These are phyloP conservation scores for Myxozyma neotropica DNA, from an alignment of 805 yeast species.

Conservation along the genomic window DNA sequence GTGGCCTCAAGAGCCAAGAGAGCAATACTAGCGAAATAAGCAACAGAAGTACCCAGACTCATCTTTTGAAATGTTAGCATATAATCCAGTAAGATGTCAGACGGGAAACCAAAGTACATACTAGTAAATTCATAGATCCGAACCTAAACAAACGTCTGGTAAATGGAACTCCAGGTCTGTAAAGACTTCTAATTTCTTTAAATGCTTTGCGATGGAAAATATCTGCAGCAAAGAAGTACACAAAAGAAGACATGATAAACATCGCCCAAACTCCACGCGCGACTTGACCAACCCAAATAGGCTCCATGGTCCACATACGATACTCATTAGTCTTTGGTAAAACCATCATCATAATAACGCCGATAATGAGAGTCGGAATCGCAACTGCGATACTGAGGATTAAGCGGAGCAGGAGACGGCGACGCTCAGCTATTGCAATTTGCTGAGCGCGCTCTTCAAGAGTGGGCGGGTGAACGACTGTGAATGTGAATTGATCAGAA, in stretches of 20 bases:
- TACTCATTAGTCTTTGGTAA: constrained; percentile 49
- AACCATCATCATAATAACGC: constrained; percentile 69
- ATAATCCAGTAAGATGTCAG: too few species aligned
- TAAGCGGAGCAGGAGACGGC: constrained; percentile 51
- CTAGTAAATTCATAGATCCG: constrained; percentile 74
- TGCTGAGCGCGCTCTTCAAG: constrained; percentile 64
- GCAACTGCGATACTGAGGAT: constrained; percentile 56
- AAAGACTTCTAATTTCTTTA: constrained; percentile 58
- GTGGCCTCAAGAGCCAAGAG: constrained; percentile 53
- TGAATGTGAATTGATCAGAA: constrained; percentile 53
- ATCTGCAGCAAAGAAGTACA: constrained; percentile 73
- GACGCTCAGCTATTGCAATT: constrained; percentile 54
- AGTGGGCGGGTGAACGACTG: constrained; percentile 56
- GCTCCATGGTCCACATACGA: constrained; percentile 59
- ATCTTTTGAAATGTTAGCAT: constrained; percentile 40
- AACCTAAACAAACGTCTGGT: constrained; percentile 61
- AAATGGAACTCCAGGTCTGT: constrained; percentile 60
- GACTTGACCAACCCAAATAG: constrained; percentile 64
- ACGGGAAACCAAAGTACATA: not conserved
- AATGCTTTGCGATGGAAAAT: constrained; percentile 69
- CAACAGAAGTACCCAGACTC: constrained; percentile 71
- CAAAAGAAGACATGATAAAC: constrained; percentile 67
- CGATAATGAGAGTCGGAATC: constrained; percentile 69
- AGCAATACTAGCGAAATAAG: constrained; percentile 69
- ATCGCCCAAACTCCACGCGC: constrained; percentile 67